Conservation (phyloP, 345 rosid genomes). For the Limnanthes douglasii region DNA sequence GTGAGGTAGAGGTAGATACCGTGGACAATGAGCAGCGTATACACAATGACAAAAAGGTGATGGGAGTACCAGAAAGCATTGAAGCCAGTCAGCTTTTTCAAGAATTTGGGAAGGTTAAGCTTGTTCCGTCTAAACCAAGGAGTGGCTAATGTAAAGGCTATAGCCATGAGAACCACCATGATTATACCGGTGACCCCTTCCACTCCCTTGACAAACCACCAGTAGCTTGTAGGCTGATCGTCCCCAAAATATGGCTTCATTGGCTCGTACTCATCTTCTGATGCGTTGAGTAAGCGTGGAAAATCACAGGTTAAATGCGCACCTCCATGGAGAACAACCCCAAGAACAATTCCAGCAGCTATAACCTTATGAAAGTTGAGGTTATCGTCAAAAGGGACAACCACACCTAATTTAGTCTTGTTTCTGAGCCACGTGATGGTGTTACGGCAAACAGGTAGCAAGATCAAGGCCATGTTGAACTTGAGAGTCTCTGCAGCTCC, state of each 20-base stretch:
- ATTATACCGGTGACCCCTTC: slow-evolving; percentile 68
- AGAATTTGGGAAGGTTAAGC: slow-evolving; percentile 52
- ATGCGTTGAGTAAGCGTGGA: slow-evolving; percentile 44
- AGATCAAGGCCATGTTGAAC: slow-evolving; percentile 82
- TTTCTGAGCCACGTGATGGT: slow-evolving; percentile 88
- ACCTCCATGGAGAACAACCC: slow-evolving; percentile 54
- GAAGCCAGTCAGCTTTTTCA: slow-evolving; percentile 71
- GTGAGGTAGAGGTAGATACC: slow-evolving; percentile 63
- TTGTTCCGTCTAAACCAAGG: slow-evolving; percentile 81
- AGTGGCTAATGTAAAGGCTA: slow-evolving; percentile 72
- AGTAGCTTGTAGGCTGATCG: slow-evolving; percentile 36
- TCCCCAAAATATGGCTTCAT: slow-evolving; percentile 48
- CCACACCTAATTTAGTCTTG: slow-evolving; percentile 58
- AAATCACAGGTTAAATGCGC: slow-evolving; percentile 76
- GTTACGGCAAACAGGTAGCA: slow-evolving; percentile 71
- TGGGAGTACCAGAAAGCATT: slow-evolving; percentile 93
- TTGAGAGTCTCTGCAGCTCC: slow-evolving; percentile 82
- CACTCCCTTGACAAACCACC: slow-evolving; percentile 71
- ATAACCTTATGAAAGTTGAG: slow-evolving; percentile 77
- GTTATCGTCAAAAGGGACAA: slow-evolving; percentile 79
- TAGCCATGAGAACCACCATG: slow-evolving; percentile 68
- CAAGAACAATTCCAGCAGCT: slow-evolving; percentile 46
- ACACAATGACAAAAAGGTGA: slow-evolving; percentile 68
- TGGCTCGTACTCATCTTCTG: slow-evolving; percentile 41
- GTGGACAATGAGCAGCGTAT: slow-evolving; percentile 63